Conservation (phyloP, 164 flowering plant species). For the Taxillus chinensis region DNA sequence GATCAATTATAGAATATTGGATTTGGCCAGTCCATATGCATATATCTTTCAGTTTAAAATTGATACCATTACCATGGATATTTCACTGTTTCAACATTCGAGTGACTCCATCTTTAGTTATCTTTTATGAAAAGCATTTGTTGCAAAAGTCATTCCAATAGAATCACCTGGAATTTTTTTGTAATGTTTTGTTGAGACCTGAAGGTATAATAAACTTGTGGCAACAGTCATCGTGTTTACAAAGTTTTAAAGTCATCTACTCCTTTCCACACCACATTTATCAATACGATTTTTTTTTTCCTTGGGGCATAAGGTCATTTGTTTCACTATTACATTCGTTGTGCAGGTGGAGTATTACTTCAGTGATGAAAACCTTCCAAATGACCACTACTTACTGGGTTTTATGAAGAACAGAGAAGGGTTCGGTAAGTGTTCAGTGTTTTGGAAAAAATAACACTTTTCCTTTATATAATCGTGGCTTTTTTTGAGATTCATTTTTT, state of each 20-base stretch:
- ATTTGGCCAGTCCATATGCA: too few species aligned
- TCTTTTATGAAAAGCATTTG: too few species aligned
- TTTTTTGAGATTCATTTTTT: not conserved
- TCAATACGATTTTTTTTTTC: not conserved
- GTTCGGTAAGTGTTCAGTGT: conserved; percentile 43
- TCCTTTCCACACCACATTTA: not conserved
- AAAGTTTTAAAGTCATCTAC: not conserved
- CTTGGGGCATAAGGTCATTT: not conserved
- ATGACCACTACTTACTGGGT: conserved; percentile 52
- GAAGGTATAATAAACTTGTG: too few species aligned
- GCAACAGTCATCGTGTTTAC: not conserved
- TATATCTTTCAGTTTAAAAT: too few species aligned
- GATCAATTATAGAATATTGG: too few species aligned
- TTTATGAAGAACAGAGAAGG: conserved; percentile 63
- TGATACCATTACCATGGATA: too few species aligned
- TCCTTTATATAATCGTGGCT: not conserved
- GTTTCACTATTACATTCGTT: not conserved
- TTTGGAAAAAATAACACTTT: not conserved
- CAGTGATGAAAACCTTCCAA: conserved; percentile 75
- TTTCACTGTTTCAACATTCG: too few species aligned
- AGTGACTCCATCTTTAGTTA: too few species aligned
- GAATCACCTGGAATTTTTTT: not conserved
- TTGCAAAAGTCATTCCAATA: too few species aligned
- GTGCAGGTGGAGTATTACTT: conserved; percentile 88
- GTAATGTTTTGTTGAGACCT: not conserved